Base-by-base conservation (phyloP, 129 eudicot genomes). In the Logfia minima region DNA sequence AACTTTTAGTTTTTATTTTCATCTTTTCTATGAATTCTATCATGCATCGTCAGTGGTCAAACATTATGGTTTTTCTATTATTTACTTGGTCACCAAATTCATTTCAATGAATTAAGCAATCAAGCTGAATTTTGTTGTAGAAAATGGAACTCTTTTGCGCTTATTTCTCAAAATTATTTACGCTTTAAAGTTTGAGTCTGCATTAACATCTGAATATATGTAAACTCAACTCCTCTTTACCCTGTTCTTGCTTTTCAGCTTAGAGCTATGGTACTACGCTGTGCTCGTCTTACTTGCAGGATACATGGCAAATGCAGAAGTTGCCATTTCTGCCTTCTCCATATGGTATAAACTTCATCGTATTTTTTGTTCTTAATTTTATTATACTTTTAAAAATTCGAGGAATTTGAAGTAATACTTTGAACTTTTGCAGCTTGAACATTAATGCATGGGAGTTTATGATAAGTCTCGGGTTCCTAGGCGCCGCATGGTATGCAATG, bases 241-340 rank as follows among this genome's bases (percentile, higher is more conserved):
- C 59, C 51, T 81, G 63, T 62, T 41, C 63, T 32, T 69, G 31
- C 74, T 48, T 56, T 26, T 72, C 66, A 91, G 97, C 86, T 84
- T 91, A 80, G 95, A 91, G 85, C 74, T 91, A 77, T 91, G 97
- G 97, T 91, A 91, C 90, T 85, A 84, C 37, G 86, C 97, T 45
- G 77, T 91, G 68, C 83, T 91, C 43, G 92, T 91, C 67, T 83
- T 91, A 71, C 80, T 91, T 72, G 97, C 97, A 0, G 97, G 97
- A 66, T 91, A 91, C 79, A 91, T 89, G 95, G 76, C 72, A 2
- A 83, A 91, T 58, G 95, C 97, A 35, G 93, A 89, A 85, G 86
- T 91, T 70, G 92, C 94, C 39, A 91, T 91, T 66, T 85, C 97
- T 18, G 95, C 97, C 79, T 91, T 91, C 77, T 91, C 97, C 59